A percentile compares a stretch with the other conserved stretches of the same genome.
phyloP scores from a whole-genome alignment of 176 grass and related monocot genomes.

The Metroxylon sagu region DNA sequence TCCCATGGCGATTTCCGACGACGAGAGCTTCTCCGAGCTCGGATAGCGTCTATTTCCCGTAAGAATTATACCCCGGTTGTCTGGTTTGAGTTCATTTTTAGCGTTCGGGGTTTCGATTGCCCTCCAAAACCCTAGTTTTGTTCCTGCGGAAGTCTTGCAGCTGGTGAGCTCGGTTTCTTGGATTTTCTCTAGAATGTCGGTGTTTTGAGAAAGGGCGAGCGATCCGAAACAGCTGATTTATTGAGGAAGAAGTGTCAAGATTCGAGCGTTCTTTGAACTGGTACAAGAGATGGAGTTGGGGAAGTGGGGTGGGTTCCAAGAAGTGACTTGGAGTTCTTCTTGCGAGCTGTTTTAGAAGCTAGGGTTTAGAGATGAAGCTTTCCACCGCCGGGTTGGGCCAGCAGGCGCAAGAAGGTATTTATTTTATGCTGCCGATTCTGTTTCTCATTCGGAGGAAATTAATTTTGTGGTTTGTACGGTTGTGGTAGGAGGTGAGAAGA shows the following conservation, averaged over 20 bases:
- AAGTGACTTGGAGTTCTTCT: conserved; percentile 6
- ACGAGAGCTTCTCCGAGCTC: conserved; percentile 40
- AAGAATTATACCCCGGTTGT: too few species aligned
- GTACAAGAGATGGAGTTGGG: conserved; percentile 8
- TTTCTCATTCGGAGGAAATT: conserved; percentile 2
- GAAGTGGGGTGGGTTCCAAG: conserved; percentile 23
- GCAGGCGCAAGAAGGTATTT: conserved; percentile 4
- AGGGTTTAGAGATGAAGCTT: conserved; percentile 30
- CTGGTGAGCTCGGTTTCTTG: conserved; percentile 7
- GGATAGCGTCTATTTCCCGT: conserved; percentile 22
- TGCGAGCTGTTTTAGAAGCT: conserved; percentile 13
- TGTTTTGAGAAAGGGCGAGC: conserved; percentile 34
- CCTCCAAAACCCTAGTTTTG: background rate
- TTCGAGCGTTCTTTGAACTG: background rate
- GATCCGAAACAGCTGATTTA: too few species aligned
- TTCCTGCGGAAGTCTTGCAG: too few species aligned
- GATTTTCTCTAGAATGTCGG: conserved; percentile 44
- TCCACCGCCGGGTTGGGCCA: conserved; percentile 11
- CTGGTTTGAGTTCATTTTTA: too few species aligned
- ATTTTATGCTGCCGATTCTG: background rate
- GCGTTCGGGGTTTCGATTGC: conserved; percentile 7
- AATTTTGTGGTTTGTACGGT: background rate
- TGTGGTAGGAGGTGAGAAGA: conserved; percentile 58
- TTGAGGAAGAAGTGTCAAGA: conserved; percentile 6
- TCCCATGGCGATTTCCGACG: conserved; percentile 51